Evolutionary conservation across 2,329 filamentous ascomycete genomes (phyloP), one percentile per base, ranked within the genome.

Genomic region (Colletotrichum horii): DNA sequence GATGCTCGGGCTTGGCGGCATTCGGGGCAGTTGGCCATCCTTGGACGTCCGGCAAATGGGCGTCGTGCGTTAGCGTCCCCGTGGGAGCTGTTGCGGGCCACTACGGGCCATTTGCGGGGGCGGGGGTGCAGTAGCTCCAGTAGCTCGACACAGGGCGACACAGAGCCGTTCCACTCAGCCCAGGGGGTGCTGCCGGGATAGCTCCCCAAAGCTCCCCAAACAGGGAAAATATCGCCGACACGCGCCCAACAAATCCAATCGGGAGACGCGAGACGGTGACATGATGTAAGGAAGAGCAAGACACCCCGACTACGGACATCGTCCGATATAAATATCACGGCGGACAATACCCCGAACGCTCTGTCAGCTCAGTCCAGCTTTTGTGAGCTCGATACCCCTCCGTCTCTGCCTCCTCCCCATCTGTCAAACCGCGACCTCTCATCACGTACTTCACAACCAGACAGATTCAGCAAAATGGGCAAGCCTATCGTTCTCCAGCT

Each of bases 401-500:
- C 26, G 8, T 7, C 8, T 14, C 9, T 9, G 12, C 55, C 22
- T 28, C 43, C 5, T 26, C 55, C 15, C 32, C 28, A 26, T 15
- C 22, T 2, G 16, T 8, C 32, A 19, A 19, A 36, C 22, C 19
- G 48, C 60, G 43, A 66, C 36, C 26, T 56, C 52, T 4, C 16
- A 43, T 28, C 43, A 28, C n/a, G 15, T 28, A n/a, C 15, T 15
- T 32, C 7, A 19, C 24, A 30, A 8, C 16, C 4, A 19, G 34
- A 4, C n/a, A 43, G 19, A 24, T 14, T 32, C 30, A 32, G 6
- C 64, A 73, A 34, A 24, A 75, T 75, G 73, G 73, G 64, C 70
- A 75, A 73, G 64, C 73, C 73, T 58, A 73, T 75, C 28, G 73
- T 75, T 32, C 64, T 75, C 24, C 73, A 75, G 70, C 73, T 75